Conservation (phyloP, 306 rosid genomes). For the Medicago lupulina region DNA sequence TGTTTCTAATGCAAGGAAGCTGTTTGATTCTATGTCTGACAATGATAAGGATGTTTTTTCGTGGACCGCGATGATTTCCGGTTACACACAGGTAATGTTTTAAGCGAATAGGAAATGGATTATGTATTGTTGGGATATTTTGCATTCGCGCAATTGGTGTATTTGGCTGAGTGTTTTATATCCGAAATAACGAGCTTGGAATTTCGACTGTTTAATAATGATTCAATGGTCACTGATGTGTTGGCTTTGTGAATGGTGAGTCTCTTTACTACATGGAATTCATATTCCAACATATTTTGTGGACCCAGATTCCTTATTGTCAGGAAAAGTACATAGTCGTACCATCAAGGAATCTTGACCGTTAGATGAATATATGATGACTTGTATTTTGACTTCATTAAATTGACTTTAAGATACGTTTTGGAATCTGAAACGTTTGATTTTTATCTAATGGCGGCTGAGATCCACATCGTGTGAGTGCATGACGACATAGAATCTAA, state of each 20-base stretch:
- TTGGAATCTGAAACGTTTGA: background rate
- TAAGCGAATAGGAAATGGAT: background rate
- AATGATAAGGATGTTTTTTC: slow-evolving; percentile 61
- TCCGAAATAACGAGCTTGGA: no score
- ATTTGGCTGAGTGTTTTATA: no score
- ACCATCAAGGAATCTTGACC: background rate
- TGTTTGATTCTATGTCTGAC: slow-evolving; percentile 67
- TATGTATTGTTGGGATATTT: background rate
- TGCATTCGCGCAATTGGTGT: background rate
- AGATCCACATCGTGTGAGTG: background rate
- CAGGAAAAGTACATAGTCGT: background rate
- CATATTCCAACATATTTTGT: background rate
- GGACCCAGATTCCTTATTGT: background rate
- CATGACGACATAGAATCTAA: background rate
- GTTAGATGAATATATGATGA: background rate
- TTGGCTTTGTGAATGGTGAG: background rate
- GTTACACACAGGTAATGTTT: slow-evolving; percentile 42
- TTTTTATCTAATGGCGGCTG: background rate
- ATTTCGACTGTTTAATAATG: no score
- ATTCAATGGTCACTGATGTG: background rate
- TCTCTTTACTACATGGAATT: background rate
- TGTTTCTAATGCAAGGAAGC: slow-evolving; percentile 48
- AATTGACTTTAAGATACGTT: background rate
- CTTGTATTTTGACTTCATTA: background rate
- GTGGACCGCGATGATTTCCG: slow-evolving; percentile 69